A percentile compares a stretch with the other conserved stretches of the same genome.
These are phyloP conservation scores for Henningerozyma blattae DNA, from an alignment of 805 yeast species.

Conservation along the genomic window DNA sequence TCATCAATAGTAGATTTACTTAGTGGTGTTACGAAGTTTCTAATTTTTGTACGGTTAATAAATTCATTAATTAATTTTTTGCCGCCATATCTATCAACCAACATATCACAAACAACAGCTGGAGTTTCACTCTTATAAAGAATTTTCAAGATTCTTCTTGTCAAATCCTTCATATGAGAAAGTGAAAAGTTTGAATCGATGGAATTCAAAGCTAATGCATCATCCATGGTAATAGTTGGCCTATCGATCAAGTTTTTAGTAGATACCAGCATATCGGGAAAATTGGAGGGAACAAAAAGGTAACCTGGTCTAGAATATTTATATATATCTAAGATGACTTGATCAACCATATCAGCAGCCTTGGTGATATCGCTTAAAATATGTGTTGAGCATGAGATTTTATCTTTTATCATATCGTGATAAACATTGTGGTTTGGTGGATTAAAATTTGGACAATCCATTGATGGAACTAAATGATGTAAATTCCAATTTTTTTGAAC, in stretches of 20 bases:
- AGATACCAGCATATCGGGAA: conserved; percentile 32
- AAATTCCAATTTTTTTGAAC: conserved; percentile 21
- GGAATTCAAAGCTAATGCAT: conserved; percentile 5
- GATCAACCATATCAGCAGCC: conserved; percentile 51
- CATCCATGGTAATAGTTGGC: conserved; percentile 8
- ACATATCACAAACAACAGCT: conserved; percentile 57
- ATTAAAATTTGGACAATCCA: conserved; percentile 20
- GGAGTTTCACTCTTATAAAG: conserved; percentile 47
- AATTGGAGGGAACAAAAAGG: conserved; percentile 62
- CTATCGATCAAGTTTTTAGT: conserved; percentile 7
- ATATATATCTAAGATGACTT: conserved; percentile 44
- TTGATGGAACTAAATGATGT: conserved; percentile 53
- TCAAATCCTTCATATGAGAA: conserved; percentile 20
- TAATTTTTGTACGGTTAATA: conserved; percentile 32
- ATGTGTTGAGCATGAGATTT: conserved; percentile 45
- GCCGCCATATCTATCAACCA: conserved; percentile 50
- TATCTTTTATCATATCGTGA: conserved; percentile 45
- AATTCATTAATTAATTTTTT: conserved; percentile 36
- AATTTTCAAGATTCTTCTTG: conserved; percentile 33
- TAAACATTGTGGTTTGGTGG: conserved; percentile 59
- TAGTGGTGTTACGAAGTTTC: conserved; percentile 48
- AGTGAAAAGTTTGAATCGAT: conserved; percentile 1
- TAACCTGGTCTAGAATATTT: conserved; percentile 69
- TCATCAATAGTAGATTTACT: conserved; percentile 73
- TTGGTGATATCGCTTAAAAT: conserved; percentile 31